Conservation (phyloP, 495 filamentous ascomycete genomes). For the Thozetella sp. region DNA sequence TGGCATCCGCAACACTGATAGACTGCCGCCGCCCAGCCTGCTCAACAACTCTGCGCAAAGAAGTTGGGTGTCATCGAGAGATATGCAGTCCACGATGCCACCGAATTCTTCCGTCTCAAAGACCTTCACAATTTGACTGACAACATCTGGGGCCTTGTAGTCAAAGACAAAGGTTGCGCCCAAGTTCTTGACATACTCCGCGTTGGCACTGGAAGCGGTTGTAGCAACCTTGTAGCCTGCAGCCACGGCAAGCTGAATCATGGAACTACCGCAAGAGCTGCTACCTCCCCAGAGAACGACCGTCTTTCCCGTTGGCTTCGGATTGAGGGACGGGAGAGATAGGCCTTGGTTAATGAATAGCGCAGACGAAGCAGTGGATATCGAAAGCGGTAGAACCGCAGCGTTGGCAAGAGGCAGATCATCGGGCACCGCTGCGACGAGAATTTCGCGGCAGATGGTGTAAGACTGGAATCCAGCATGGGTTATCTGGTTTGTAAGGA, state of each 20-base stretch:
- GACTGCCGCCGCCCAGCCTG: not conserved
- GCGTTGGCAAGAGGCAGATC: not conserved
- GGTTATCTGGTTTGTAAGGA: not conserved
- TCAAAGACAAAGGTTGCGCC: not conserved
- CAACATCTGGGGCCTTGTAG: not conserved
- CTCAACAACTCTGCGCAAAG: not conserved
- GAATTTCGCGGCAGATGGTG: not conserved
- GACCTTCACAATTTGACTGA: not conserved
- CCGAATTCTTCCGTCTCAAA: not conserved
- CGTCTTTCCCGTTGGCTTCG: not conserved
- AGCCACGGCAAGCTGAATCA: not conserved
- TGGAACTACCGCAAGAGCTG: not conserved
- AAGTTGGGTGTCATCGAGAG: not conserved
- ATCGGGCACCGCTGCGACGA: not conserved
- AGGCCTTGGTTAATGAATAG: not conserved
- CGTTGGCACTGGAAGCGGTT: not conserved
- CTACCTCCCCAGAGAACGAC: not conserved
- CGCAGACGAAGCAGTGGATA: not conserved
- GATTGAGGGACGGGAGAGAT: not conserved
- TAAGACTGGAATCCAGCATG: not conserved
- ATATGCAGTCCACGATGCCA: not conserved
- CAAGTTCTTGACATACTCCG: not conserved
- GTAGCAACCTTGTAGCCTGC: not conserved
- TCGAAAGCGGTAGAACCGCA: not conserved
- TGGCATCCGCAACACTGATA: not conserved